Evolutionary conservation across 371 early-diverging fungal genomes (phyloP).

Genomic region (Haplosporangium sp.): DNA sequence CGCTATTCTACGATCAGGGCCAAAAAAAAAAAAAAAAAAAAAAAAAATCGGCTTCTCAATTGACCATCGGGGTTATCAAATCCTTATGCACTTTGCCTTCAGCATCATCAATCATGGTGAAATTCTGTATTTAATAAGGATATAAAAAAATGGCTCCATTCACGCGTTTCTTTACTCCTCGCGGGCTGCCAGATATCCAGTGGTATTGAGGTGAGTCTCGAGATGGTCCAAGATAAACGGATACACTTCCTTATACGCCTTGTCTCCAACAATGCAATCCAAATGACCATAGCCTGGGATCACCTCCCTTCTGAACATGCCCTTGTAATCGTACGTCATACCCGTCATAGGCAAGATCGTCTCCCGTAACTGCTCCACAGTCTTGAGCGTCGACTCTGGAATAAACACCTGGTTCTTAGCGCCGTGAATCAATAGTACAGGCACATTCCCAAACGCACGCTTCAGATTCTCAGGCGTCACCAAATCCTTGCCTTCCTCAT

Average conservation of each 20-base stretch:
- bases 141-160: too few species aligned
- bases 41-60: too few species aligned
- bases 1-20: too few species aligned
- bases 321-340: conserved; percentile 45
- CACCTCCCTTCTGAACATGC: conserved; percentile 36
- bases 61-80: too few species aligned
- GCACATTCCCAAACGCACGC: conserved; percentile 36
- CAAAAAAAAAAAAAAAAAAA: too few species aligned
- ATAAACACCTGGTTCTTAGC: conserved; percentile 50
- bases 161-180: conserved; percentile 14
- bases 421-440: conserved; percentile 48
- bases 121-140: too few species aligned
- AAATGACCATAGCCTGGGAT: conserved; percentile 50
- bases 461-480: conserved; percentile 42
- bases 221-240: conserved; percentile 38
- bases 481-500: conserved; percentile 31
- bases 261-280: conserved; percentile 53
- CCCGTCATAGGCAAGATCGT: conserved; percentile 34
- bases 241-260: conserved; percentile 48
- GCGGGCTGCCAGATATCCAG: conserved; percentile 23
- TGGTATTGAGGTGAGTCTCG: conserved; percentile 25
- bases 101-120: too few species aligned
- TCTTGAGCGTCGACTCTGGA: conserved; percentile 38
- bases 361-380: conserved; percentile 33
- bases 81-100: too few species aligned